Conservation (phyloP, 139 green algal genomes). For the Mesotaenium endlicherianum region DNA sequence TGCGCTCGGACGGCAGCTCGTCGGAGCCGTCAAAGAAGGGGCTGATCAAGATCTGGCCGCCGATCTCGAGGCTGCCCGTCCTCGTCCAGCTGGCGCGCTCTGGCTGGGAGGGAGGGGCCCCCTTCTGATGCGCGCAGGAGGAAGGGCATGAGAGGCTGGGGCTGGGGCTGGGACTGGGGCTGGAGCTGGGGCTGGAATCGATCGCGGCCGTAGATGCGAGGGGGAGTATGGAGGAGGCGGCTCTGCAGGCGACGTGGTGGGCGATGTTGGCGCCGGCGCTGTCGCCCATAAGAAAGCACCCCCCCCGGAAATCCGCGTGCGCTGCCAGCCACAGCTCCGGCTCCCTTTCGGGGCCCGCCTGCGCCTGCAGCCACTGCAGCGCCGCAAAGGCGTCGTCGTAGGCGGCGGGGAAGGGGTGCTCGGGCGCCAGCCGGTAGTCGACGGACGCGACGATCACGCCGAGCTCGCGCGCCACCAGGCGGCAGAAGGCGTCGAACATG, state of each 20-base stretch:
- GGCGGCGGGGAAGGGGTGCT: conserved; percentile 4
- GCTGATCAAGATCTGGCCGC: not conserved
- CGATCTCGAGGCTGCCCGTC: not conserved
- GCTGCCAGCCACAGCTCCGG: not conserved
- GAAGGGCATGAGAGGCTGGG: too few relatives aligned
- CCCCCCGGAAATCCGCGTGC: not conserved
- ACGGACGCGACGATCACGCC: not conserved
- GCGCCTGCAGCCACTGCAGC: conserved; percentile 11
- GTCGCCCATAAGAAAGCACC: conserved; percentile 17
- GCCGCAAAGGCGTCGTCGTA: conserved; percentile 21
- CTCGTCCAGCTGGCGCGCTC: too few relatives aligned
- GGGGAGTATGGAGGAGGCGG: not conserved
- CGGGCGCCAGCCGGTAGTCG: conserved; percentile 23
- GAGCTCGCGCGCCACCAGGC: not conserved
- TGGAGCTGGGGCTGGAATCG: not conserved
- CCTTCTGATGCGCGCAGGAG: too few relatives aligned
- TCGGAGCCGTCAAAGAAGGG: conserved; percentile 18
- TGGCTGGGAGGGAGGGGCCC: not conserved
- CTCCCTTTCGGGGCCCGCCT: not conserved
- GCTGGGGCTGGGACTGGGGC: too few relatives aligned
- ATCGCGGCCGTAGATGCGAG: not conserved
- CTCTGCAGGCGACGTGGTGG: conserved; percentile 3
- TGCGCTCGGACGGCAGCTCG: not conserved
- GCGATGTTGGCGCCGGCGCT: conserved; percentile 29
- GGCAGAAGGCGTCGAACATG: conserved; percentile 13